phyloP scores from a whole-genome alignment of 179 eudicot genomes.

The Patellifolia procumbens region DNA sequence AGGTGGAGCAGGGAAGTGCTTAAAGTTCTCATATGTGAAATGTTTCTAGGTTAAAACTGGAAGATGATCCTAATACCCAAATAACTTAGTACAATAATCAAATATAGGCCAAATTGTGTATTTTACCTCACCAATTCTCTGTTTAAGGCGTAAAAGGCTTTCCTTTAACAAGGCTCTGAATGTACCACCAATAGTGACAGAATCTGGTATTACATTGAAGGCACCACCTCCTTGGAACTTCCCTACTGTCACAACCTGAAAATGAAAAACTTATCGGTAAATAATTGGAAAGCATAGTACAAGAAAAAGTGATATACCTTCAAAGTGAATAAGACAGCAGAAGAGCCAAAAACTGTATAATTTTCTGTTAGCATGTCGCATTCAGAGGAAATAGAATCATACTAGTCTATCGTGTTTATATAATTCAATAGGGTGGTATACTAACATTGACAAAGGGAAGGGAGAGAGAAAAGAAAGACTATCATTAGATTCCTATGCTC shows the following conservation, averaged over 20 bases:
- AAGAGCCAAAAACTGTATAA: neutral
- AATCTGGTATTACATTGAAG: slow-evolving; percentile 97
- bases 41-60: neutral
- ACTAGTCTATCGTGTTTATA: neutral
- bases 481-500: slow-evolving; percentile 8
- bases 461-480: neutral
- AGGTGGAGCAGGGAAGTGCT: neutral
- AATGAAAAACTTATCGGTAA: neutral
- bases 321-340: slow-evolving; percentile 6
- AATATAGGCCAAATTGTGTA: neutral
- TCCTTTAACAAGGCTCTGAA: slow-evolving; percentile 69
- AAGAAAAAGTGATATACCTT: slow-evolving; percentile 7
- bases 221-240: slow-evolving; percentile 95
- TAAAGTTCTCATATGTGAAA: neutral
- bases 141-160: slow-evolving; percentile 62
- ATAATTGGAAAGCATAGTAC: neutral
- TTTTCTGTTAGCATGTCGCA: slow-evolving; percentile 1
- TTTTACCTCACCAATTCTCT: slow-evolving; percentile 84
- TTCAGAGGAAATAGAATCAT: neutral
- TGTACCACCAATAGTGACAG: slow-evolving; percentile 95
- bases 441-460: neutral
- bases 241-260: slow-evolving; percentile 90
- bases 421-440: neutral
- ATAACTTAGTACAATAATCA: neutral
- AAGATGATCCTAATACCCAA: neutral